Evolutionary conservation across 1,284 basidiomycete genomes (phyloP).

Genomic region (Cryptococcus amylolentus): DNA sequence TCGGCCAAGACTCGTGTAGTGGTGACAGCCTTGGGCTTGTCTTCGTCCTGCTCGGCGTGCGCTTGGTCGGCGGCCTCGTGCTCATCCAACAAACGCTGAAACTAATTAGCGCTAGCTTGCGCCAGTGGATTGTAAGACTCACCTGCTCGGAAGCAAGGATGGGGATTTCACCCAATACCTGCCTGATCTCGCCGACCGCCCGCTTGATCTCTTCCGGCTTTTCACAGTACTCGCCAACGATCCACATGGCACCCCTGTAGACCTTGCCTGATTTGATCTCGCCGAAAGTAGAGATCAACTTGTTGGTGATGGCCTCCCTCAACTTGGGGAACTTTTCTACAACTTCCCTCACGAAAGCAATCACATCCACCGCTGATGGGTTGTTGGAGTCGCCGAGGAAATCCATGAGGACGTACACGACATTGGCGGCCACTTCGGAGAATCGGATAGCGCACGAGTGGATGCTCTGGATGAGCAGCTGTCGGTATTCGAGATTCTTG

Average conservation of each 20-base stretch:
- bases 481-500: constrained; percentile 82
- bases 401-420: constrained; percentile 96
- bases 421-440: constrained; percentile 95
- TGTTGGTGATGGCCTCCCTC: constrained; percentile 77
- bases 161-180: constrained; percentile 91
- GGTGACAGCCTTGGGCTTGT: constrained; percentile 52
- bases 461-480: constrained; percentile 94
- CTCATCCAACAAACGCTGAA: constrained; percentile 66
- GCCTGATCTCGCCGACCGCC: constrained; percentile 76
- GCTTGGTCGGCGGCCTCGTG: constrained; percentile 58
- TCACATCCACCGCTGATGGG: constrained; percentile 91
- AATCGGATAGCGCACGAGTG: constrained; percentile 96
- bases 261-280: constrained; percentile 98
- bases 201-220: constrained; percentile 62
- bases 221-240: constrained; percentile 91
- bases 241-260: constrained; percentile 95
- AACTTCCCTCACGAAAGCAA: constrained; percentile 93
- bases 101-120: neutral
- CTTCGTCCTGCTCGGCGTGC: constrained; percentile 38
- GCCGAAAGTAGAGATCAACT: constrained; percentile 75
- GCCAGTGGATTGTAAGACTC: constrained; percentile 8
- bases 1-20: constrained; percentile 76
- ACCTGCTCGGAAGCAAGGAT: constrained; percentile 86
- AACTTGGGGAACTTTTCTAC: constrained; percentile 96
- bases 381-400: constrained; percentile 97